phyloP scores from a whole-genome alignment of 257 asterid genomes.

The Nicotiana undulata region DNA sequence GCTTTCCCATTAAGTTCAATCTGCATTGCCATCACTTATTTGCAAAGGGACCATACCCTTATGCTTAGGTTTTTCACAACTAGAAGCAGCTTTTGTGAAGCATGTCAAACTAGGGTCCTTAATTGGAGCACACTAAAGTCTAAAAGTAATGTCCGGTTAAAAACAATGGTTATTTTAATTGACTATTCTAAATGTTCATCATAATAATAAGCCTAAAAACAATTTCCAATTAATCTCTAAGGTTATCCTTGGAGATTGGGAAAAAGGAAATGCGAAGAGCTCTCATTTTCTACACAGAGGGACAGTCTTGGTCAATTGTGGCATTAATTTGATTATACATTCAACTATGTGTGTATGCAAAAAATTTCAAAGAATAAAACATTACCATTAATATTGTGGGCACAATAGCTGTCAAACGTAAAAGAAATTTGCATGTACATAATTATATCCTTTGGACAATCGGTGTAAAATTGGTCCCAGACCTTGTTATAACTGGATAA shows the following conservation, averaged over 20 bases:
- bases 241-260: neutral
- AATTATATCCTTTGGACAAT: neutral
- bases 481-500: neutral
- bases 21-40: neutral
- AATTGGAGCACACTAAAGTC: neutral
- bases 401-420: neutral
- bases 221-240: neutral
- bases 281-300: neutral
- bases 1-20: neutral
- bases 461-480: neutral
- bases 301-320: neutral
- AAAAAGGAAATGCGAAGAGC: neutral
- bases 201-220: neutral
- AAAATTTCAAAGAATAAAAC: neutral
- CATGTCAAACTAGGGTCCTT: neutral
- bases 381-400: constrained; percentile 1
- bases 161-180: neutral
- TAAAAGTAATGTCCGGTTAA: neutral
- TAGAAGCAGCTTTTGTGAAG: neutral
- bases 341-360: neutral
- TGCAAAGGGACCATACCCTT: neutral
- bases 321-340: neutral
- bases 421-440: neutral
- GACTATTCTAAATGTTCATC: neutral
- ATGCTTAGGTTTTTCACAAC: neutral